phyloP scores from a whole-genome alignment of 2,329 filamentous ascomycete genomes.

The Chaetomiaceae sp. region DNA sequence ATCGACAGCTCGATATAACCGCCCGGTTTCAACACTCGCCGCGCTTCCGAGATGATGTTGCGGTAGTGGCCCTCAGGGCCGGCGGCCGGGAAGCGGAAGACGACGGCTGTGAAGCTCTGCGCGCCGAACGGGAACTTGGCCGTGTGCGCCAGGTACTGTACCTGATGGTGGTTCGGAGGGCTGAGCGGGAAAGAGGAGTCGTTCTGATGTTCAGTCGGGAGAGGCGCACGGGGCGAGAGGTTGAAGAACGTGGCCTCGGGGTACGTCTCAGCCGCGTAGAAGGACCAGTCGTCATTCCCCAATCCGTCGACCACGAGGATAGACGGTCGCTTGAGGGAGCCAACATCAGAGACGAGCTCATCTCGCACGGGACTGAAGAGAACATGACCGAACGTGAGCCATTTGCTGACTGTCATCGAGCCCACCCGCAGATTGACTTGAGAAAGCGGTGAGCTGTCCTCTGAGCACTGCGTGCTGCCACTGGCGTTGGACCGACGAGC shows the following conservation, averaged over 20 bases:
- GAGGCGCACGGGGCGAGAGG: slow-evolving; percentile 53
- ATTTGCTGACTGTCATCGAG: slow-evolving; percentile 80
- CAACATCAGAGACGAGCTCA: slow-evolving; percentile 52
- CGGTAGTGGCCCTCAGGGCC: slow-evolving; percentile 63
- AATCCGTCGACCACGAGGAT: slow-evolving; percentile 77
- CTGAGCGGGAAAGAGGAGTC: slow-evolving; percentile 46
- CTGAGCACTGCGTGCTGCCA: slow-evolving; percentile 42
- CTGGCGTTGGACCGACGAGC: slow-evolving; percentile 39
- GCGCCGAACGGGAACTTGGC: slow-evolving; percentile 68
- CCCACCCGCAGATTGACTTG: slow-evolving; percentile 73
- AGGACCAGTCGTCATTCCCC: slow-evolving; percentile 84
- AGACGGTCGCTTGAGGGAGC: slow-evolving; percentile 49
- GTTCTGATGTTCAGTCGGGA: slow-evolving; percentile 39
- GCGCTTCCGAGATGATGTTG: slow-evolving; percentile 66
- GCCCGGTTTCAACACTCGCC: slow-evolving; percentile 69
- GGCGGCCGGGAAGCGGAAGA: slow-evolving; percentile 69
- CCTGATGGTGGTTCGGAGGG: slow-evolving; percentile 68
- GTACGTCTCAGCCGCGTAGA: slow-evolving; percentile 77
- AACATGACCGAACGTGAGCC: slow-evolving; percentile 78
- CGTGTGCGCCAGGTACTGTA: slow-evolving; percentile 57
- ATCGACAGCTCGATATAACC: slow-evolving; percentile 75
- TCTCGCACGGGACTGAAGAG: slow-evolving; percentile 75
- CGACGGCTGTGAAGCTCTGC: slow-evolving; percentile 68
- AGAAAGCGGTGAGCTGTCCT: slow-evolving; percentile 56
- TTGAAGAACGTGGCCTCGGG: slow-evolving; percentile 71